Evolutionary conservation across 768 basidiomycete genomes (phyloP).

Genomic region (Pleurotus giganteus): DNA sequence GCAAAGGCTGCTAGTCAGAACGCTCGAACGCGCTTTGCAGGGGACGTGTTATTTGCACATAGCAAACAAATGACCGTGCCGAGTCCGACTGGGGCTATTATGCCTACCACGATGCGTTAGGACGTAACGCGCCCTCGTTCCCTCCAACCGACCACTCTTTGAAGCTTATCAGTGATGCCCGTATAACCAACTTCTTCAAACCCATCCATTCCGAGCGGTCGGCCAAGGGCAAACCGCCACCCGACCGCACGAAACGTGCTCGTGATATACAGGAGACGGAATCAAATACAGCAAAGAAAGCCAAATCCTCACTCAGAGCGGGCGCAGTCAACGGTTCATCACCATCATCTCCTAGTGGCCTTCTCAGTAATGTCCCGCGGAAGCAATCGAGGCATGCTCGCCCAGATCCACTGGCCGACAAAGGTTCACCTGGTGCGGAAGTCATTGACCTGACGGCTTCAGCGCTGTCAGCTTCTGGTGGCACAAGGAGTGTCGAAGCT

Average conservation of each 20-base stretch:
- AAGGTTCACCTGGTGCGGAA: neutral
- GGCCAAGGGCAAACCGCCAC: neutral
- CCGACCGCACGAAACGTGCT: constrained; percentile 2
- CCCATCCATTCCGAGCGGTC: neutral
- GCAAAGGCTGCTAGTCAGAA: constrained; percentile 3
- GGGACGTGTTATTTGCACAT: constrained; percentile 36
- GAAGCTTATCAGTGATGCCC: constrained; percentile 15
- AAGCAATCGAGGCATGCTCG: no score
- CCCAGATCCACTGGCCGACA: no score
- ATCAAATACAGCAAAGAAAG: constrained; percentile 3
- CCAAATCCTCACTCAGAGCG: neutral
- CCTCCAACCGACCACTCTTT: constrained; percentile 1
- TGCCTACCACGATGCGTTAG: no score
- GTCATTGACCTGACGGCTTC: neutral
- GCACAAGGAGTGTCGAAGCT: no score
- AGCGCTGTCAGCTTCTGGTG: no score
- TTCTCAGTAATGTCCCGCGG: neutral
- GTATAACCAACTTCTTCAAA: constrained; percentile 23
- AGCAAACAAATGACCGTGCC: constrained; percentile 24
- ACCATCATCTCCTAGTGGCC: no score
- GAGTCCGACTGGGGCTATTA: constrained; percentile 25
- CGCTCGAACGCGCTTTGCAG: constrained; percentile 11
- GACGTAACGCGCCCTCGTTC: constrained; percentile 11
- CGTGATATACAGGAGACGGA: constrained; percentile 2
- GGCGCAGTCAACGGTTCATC: no score